Evolutionary conservation across 305 asterid species (phyloP).

Genomic region (Caryopteris hybrid): DNA sequence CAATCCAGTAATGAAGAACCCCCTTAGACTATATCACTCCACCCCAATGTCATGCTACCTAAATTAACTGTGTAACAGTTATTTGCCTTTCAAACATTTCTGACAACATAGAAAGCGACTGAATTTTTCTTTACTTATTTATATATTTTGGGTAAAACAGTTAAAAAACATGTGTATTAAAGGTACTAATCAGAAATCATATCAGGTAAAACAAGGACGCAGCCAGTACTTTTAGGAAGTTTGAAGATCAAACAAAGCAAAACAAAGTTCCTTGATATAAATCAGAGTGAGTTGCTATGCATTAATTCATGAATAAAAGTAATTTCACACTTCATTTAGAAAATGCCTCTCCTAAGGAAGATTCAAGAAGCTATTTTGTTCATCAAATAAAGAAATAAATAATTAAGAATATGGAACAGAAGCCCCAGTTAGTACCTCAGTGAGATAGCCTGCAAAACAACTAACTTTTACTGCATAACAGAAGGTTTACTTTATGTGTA

Average conservation of each 20-base stretch:
- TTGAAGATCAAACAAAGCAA: too few relatives aligned
- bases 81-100: neutral
- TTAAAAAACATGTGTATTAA: neutral
- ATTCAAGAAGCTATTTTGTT: neutral
- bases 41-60: too few relatives aligned
- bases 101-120: neutral
- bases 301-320: constrained; percentile 2
- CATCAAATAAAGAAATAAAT: neutral
- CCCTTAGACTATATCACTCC: too few relatives aligned
- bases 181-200: too few relatives aligned
- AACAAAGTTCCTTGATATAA: too few relatives aligned
- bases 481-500: neutral
- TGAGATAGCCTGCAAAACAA: neutral
- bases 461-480: neutral
- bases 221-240: too few relatives aligned
- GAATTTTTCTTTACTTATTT: neutral
- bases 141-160: neutral
- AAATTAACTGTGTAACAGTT: neutral
- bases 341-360: neutral
- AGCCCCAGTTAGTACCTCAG: too few relatives aligned
- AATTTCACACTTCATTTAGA: neutral
- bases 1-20: too few relatives aligned
- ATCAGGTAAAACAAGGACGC: too few relatives aligned
- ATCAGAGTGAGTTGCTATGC: neutral
- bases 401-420: neutral